Evolutionary conservation across 2,329 filamentous ascomycete species (phyloP).

Genomic region (Cordyceps militaris): DNA sequence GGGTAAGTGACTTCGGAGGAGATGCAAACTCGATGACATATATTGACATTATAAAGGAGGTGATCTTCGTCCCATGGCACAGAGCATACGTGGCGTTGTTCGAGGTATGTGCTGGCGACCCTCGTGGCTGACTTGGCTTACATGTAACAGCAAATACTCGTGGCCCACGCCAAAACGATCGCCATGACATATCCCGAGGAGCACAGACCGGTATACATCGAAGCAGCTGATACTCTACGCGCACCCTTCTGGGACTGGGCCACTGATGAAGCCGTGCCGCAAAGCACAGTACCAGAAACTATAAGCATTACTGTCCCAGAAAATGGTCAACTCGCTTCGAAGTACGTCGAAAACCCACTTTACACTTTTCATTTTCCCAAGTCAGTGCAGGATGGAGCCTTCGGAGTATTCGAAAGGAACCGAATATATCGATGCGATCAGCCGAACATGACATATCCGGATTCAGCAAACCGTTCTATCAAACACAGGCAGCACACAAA

Average conservation of each 20-base stretch:
- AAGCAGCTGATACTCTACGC: constrained; percentile 40
- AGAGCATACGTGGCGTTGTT: constrained; percentile 47
- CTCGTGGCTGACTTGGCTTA: constrained; percentile 9
- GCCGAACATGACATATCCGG: constrained; percentile 30
- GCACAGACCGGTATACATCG: constrained; percentile 30
- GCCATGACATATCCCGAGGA: constrained; percentile 35
- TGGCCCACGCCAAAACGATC: constrained; percentile 37
- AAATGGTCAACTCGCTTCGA: constrained; percentile 22
- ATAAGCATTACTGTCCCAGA: constrained; percentile 36
- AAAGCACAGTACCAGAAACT: constrained; percentile 27
- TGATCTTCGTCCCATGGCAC: constrained; percentile 49
- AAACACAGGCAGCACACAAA: constrained; percentile 28
- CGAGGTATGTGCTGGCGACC: constrained; percentile 35
- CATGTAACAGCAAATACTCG: constrained; percentile 42
- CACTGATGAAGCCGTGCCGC: constrained; percentile 34
- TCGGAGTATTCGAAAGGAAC: constrained; percentile 28
- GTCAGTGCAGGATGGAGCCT: constrained; percentile 30
- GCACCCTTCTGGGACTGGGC: constrained; percentile 52
- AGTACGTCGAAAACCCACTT: constrained; percentile 44
- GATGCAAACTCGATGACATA: background rate
- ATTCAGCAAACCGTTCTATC: constrained; percentile 31
- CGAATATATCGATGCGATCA: constrained; percentile 35
- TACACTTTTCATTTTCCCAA: constrained; percentile 43
- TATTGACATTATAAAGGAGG: constrained; percentile 30
- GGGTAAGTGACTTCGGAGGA: constrained; percentile 24